Percentiles rank a stretch among this genome's conserved stretches.
phyloP scores from a whole-genome alignment of 345 rosid species.

The Firmiana major region DNA sequence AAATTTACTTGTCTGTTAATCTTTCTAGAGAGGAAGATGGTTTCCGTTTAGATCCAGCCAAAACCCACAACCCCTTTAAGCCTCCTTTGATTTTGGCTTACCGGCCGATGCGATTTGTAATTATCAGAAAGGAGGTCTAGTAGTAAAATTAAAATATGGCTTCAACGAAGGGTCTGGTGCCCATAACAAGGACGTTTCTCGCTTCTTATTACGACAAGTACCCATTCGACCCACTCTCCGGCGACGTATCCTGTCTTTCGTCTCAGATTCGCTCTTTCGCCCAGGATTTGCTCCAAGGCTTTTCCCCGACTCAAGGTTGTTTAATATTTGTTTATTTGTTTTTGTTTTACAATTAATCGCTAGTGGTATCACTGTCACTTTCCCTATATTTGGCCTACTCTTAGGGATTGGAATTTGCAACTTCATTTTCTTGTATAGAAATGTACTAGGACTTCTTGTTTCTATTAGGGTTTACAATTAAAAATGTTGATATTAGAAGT shows the following conservation, averaged over 20 bases:
- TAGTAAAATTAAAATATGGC: constrained; percentile 37
- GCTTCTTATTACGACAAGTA: constrained; percentile 77
- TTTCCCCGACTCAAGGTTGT: constrained; percentile 63
- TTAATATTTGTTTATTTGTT: background rate
- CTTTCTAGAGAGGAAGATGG: background rate
- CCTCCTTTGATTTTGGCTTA: background rate
- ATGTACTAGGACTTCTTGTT: background rate
- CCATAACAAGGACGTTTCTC: constrained; percentile 73
- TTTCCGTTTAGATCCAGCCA: background rate
- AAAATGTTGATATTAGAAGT: background rate
- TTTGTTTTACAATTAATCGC: background rate
- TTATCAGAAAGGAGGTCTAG: background rate
- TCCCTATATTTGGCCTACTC: background rate
- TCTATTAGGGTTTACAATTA: constrained; percentile 1
- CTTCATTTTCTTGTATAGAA: background rate
- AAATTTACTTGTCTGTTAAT: background rate
- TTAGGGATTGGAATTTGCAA: background rate
- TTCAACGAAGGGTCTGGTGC: constrained; percentile 82
- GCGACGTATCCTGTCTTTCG: constrained; percentile 61
- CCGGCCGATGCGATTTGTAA: constrained; percentile 14
- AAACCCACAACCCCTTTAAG: background rate
- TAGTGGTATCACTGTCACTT: background rate
- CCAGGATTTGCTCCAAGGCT: constrained; percentile 44
- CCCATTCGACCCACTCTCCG: constrained; percentile 66
- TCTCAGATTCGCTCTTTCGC: constrained; percentile 58